Evolutionary conservation across 345 rosid species (phyloP), one percentile per base, ranked within the genome.

Genomic region (Alliaria petiolata): DNA sequence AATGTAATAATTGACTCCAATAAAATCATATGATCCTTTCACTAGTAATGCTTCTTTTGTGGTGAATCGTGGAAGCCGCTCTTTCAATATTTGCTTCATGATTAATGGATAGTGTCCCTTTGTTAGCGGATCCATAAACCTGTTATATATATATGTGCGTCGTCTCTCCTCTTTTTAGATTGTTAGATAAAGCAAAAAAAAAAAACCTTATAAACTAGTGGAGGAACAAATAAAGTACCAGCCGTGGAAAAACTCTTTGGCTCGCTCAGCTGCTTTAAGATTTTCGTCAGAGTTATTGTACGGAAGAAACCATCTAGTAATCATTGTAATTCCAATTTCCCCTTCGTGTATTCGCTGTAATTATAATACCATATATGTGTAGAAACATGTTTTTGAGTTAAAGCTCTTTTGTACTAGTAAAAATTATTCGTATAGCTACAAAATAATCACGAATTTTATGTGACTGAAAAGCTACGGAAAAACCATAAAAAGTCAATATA

Each of bases 51-150:
- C 43, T 59, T 70, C 46, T 34, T 8, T 28, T 16, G 7, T 9
- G 0, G 59, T 70, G 8, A 70, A 59, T 0, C 39, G 14, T 22
- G 72, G 74, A 61, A 70, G 31, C 6, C 74, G 36, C 46, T 47
- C 26, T 8, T 60, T 12, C 43, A 69, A 47, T 30, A 69, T 44
- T 34, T 58, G 34, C 19, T 35, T 45, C 74, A 70, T 70, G 25
- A 45, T 59, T 4, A 5, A 25, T 36, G 85, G 87, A 67, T 83
- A 81, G 0, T 64, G 50, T 16, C 87, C 83, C 1, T 26, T 61
- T 1, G 38, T 62, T 36, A 81, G 22, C 9, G 85, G 87, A 16
- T 80, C 71, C 72, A 80, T 31, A 66, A 70, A 71, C 87, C 67
- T 62, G n/a, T n/a, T n/a, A n/a, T n/a, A 6, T 14, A 36, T 1